These are phyloP conservation scores for Oryza meridionalis DNA, from an alignment of 176 grass and related monocot species.

Conservation along the genomic window DNA sequence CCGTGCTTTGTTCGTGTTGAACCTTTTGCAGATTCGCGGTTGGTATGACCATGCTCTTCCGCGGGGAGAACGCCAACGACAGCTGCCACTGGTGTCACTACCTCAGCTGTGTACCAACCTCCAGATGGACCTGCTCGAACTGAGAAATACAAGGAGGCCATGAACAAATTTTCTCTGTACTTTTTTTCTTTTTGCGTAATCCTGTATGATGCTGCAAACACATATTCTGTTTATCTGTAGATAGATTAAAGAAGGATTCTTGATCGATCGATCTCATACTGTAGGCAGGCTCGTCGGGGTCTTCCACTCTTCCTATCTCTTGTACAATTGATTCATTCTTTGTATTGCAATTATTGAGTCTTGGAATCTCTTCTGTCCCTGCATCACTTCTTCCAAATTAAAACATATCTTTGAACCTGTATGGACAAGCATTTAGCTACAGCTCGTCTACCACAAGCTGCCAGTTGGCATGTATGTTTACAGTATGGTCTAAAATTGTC, in stretches of 20 bases:
- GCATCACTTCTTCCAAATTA: background rate
- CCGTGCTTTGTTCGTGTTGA: background rate
- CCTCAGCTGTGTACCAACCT: constrained; percentile 88
- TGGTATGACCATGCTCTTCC: constrained; percentile 77
- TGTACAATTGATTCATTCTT: constrained; percentile 58
- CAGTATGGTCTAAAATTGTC: background rate
- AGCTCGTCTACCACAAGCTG: background rate
- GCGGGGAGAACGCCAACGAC: constrained; percentile 79
- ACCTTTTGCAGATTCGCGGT: constrained; percentile 64
- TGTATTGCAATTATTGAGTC: constrained; percentile 37
- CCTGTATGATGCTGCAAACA: constrained; percentile 2
- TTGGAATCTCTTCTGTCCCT: constrained; percentile 32
- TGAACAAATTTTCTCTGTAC: background rate
- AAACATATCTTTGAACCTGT: background rate
- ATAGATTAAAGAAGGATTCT: constrained; percentile 30
- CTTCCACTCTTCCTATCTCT: constrained; percentile 25
- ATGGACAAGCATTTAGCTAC: constrained; percentile 7
- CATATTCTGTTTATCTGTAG: constrained; percentile 27
- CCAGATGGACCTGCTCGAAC: constrained; percentile 72
- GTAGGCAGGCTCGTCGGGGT: constrained; percentile 8
- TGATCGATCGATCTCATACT: background rate
- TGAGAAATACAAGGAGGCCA: constrained; percentile 25
- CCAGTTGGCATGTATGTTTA: background rate
- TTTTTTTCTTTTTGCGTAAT: background rate
- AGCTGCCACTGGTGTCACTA: constrained; percentile 90